Evolutionary conservation across 352 stramenopile species (phyloP).

Genomic region (Pythium plurisporium): DNA sequence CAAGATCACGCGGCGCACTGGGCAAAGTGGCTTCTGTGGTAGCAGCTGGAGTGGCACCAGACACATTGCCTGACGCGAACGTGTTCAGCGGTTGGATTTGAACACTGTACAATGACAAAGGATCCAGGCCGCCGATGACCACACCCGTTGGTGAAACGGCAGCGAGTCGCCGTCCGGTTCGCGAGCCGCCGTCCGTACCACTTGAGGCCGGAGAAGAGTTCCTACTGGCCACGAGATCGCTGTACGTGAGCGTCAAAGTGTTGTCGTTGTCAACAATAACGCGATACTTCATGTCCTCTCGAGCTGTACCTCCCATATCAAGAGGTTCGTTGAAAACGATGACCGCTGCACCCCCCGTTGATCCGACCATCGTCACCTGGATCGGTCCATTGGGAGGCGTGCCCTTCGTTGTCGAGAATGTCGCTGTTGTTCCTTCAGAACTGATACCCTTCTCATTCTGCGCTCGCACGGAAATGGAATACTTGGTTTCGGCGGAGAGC

Average conservation of each 20-base stretch:
- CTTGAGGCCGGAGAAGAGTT: background rate
- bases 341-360: slow-evolving; percentile 40
- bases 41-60: slow-evolving; percentile 15
- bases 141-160: slow-evolving; percentile 25
- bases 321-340: slow-evolving; percentile 51
- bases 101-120: slow-evolving; percentile 46
- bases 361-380: slow-evolving; percentile 18
- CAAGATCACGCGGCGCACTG: slow-evolving; percentile 25
- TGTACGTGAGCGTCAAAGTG: slow-evolving; percentile 36
- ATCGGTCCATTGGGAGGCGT: slow-evolving; percentile 33
- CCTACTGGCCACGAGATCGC: slow-evolving; percentile 4
- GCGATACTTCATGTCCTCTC: slow-evolving; percentile 38
- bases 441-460: slow-evolving; percentile 36
- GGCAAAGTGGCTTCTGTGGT: slow-evolving; percentile 33
- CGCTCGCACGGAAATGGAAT: slow-evolving; percentile 39
- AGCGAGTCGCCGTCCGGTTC: background rate
- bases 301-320: slow-evolving; percentile 40
- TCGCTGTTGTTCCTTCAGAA: slow-evolving; percentile 27
- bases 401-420: slow-evolving; percentile 27
- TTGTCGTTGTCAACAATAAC: slow-evolving; percentile 41
- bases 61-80: slow-evolving; percentile 25
- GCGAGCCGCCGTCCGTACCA: too few relatives aligned
- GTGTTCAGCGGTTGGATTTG: slow-evolving; percentile 38
- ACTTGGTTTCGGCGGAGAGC: slow-evolving; percentile 29
- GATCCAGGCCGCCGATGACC: slow-evolving; percentile 40